A percentile compares a stretch with the other conserved stretches of the same genome.
Conservation (phyloP, 2,329 filamentous ascomycete species). For the Diaporthe citriasiana region DNA sequence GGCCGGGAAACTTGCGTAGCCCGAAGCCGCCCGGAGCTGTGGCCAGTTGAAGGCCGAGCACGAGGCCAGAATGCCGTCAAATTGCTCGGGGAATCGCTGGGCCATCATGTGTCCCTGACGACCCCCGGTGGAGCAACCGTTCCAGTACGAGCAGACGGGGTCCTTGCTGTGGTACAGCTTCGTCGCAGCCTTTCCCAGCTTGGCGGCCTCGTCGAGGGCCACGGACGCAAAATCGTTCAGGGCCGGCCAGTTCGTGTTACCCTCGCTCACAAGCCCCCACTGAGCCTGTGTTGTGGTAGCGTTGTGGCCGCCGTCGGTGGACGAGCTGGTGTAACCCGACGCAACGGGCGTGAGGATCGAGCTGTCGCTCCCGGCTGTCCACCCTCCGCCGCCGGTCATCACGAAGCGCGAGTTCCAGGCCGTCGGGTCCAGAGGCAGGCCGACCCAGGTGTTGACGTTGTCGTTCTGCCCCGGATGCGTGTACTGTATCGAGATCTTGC, state of each 20-base stretch:
- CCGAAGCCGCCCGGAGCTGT: conserved; percentile 50
- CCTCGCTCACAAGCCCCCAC: conserved; percentile 35
- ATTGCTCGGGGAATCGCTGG: conserved; percentile 66
- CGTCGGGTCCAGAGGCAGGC: conserved; percentile 26
- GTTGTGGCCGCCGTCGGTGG: conserved; percentile 47
- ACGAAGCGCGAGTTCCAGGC: conserved; percentile 32
- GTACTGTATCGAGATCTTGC: conserved; percentile 35
- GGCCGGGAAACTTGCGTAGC: conserved; percentile 53
- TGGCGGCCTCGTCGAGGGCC: conserved; percentile 61
- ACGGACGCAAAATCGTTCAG: conserved; percentile 53
- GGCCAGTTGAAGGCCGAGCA: conserved; percentile 56
- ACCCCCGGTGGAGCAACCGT: conserved; percentile 69
- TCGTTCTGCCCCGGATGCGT: conserved; percentile 34
- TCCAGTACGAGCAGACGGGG: conserved; percentile 64
- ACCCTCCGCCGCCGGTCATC: conserved; percentile 32
- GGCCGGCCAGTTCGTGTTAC: conserved; percentile 44
- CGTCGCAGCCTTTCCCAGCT: conserved; percentile 63
- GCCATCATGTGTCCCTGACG: conserved; percentile 66
- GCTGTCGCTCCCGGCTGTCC: conserved; percentile 41
- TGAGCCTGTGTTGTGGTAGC: conserved; percentile 33
- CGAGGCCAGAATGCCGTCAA: conserved; percentile 66
- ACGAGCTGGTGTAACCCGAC: conserved; percentile 38
- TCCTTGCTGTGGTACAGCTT: conserved; percentile 61
- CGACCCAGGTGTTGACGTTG: conserved; percentile 32
- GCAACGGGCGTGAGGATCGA: conserved; percentile 16